A percentile compares a stretch with the other conserved stretches of the same genome.
Evolutionary conservation across 2,329 filamentous ascomycete genomes (phyloP).

Genomic region (Pestalotiopsis sp.): DNA sequence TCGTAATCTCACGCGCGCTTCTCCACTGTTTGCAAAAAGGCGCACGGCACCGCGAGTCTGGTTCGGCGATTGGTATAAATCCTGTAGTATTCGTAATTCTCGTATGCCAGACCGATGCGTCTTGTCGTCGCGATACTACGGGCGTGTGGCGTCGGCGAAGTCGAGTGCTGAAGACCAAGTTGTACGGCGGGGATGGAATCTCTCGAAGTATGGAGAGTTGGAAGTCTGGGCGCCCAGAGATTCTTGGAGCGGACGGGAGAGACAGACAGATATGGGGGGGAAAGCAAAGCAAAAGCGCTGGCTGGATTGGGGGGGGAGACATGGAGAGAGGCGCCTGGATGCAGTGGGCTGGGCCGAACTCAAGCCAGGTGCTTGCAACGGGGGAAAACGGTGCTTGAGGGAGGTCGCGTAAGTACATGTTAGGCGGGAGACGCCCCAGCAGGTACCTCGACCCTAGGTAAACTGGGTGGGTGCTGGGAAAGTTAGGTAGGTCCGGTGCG

Average conservation of each 20-base stretch:
- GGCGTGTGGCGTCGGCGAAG: neutral
- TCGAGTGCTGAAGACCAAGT: neutral
- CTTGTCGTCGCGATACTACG: neutral
- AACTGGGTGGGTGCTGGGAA: neutral
- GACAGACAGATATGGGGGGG: constrained; percentile 6
- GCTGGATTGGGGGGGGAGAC: neutral
- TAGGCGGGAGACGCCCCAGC: neutral
- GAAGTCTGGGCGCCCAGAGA: constrained; percentile 17
- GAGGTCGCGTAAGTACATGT: neutral
- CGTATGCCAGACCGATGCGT: neutral
- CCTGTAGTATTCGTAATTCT: neutral
- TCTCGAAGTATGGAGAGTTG: constrained; percentile 12
- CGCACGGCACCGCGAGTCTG: neutral
- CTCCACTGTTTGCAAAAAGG: neutral
- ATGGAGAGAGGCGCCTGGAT: neutral
- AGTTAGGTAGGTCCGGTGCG: neutral
- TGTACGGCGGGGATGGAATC: constrained; percentile 6
- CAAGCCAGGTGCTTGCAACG: neutral
- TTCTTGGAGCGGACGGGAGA: constrained; percentile 9
- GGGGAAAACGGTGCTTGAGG: constrained; percentile 6
- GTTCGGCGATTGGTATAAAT: neutral
- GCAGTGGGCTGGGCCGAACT: neutral
- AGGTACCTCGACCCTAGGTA: neutral
- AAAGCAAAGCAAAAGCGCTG: neutral
- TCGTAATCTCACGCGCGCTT: neutral